These are phyloP conservation scores for Globisporangium megalacanthum DNA, from an alignment of 352 stramenopile species.

Conservation along the genomic window DNA sequence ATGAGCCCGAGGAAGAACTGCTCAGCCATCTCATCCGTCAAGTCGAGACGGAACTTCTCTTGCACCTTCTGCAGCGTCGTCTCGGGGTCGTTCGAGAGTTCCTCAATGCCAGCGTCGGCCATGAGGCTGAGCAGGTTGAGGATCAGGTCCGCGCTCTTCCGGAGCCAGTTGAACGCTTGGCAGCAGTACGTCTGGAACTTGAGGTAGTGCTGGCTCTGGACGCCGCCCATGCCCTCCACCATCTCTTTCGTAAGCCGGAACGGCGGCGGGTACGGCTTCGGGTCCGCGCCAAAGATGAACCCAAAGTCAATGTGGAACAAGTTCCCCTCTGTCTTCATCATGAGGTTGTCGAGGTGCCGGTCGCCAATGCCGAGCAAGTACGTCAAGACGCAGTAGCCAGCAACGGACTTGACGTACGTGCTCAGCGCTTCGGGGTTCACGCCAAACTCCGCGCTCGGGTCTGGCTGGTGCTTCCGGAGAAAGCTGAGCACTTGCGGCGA, in stretches of 20 bases:
- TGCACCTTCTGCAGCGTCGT: constrained; percentile 89
- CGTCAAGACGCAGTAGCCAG: constrained; percentile 99
- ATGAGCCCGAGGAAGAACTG: constrained; percentile 96
- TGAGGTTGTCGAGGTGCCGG: constrained; percentile 99
- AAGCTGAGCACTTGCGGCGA: constrained; percentile 91
- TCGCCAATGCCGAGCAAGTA: constrained; percentile 99
- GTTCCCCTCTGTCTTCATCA: constrained; percentile 95
- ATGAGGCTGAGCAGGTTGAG: constrained; percentile 99
- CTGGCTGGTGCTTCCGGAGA: constrained; percentile 80
- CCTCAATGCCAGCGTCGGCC: constrained; percentile 97
- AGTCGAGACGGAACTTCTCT: constrained; percentile 95
- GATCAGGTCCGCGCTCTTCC: constrained; percentile 97
- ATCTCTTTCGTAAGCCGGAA: constrained; percentile 98
- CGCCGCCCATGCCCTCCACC: constrained; percentile 96
- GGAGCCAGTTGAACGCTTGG: constrained; percentile 92
- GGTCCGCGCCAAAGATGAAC: constrained; percentile 98
- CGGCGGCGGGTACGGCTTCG: constrained; percentile 97
- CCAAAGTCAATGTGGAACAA: constrained; percentile 99
- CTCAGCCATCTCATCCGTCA: constrained; percentile 97
- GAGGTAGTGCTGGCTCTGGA: constrained; percentile 88
- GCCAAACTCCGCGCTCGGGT: constrained; percentile 79
- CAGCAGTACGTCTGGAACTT: constrained; percentile 93
- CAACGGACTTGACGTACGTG: constrained; percentile 97
- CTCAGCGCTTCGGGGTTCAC: constrained; percentile 91
- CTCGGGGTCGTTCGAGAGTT: constrained; percentile 78